Evolutionary conservation across 1,139 yeast genomes (phyloP), one percentile per base, ranked within the genome.

Genomic region (Meyerozyma smithsonii): DNA sequence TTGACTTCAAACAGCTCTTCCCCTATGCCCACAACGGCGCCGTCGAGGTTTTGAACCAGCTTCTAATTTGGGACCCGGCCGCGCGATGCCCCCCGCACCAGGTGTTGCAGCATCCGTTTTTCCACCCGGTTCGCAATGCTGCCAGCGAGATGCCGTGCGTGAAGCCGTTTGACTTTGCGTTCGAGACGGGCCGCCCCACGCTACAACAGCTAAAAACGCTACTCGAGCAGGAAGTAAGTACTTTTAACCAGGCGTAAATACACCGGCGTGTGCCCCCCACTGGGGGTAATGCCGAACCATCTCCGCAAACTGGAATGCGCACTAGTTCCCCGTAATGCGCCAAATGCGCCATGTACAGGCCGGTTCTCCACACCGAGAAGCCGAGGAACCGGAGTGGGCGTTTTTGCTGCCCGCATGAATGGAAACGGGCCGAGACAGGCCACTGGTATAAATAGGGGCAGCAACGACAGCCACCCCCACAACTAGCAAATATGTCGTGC

Each of bases 21-120:
- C 88, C 90, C 1, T 74, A 69, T 57, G 86, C 88, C 1, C 66
- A 76, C 5, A 42, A 40, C 1, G 55, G 56, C 1, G 84, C 83
- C 0, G 58, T 69, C 11, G 66, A 72, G 37, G 59, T 84, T 38
- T 52, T 84, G 16, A 68, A 66, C 8, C 56, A 53, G n/a, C 57
- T 84, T 38, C 47, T 84, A n/a, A 61, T 69, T 42, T 84, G 92
- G 92, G 82, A 80, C 44, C 66, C 76, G 2, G 54, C 54, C 3
- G 51, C 53, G 20, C 63, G 94, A 45, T 58, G 64, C 16, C 65
- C 63, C 0, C 79, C 77, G 6, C 68, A 69, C 5, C 65, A 74
- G 46, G 70, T 81, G 2, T 53, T 84, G n/a, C 61, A 61, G 5
- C 85, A 81, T 49, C 58, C 64, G 1, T 82, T 72, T 51, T 60